Percentiles rank a stretch among this genome's conserved stretches.
Evolutionary conservation across 176 grass and related monocot species (phyloP).

Genomic region (Eleusine coracana): DNA sequence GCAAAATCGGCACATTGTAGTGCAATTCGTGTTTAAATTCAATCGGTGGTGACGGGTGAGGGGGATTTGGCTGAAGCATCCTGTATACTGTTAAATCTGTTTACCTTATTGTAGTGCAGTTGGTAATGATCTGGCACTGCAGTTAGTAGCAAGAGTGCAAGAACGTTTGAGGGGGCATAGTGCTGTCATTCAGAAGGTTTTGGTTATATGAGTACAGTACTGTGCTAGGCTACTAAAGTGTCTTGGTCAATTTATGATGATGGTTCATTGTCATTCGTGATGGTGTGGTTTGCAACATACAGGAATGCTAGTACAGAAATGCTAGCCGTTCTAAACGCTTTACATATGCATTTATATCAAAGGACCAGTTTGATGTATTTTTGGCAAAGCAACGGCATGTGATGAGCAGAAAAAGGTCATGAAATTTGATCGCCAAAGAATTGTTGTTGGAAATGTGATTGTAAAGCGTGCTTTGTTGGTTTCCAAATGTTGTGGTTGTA

Average conservation of each 20-base stretch:
- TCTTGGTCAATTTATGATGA: background rate
- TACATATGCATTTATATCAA: background rate
- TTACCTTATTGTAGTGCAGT: too few relatives aligned
- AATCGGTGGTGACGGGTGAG: background rate
- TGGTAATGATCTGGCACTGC: constrained; percentile 1
- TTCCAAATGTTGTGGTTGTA: background rate
- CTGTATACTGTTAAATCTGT: constrained; percentile 1
- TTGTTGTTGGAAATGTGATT: background rate
- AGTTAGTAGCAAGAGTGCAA: background rate
- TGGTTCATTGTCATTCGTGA: constrained; percentile 1
- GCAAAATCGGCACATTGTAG: background rate
- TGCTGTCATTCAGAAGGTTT: constrained; percentile 28
- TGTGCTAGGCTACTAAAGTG: background rate
- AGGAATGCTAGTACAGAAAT: constrained; percentile 14
- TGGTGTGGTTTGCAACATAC: background rate
- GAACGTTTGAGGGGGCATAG: constrained; percentile 6
- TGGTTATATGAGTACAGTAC: background rate
- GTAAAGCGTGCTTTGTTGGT: background rate
- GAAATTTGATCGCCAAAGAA: background rate
- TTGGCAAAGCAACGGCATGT: background rate
- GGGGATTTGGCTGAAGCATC: constrained; percentile 40
- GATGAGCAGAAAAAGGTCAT: constrained; percentile 20
- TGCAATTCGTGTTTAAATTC: background rate
- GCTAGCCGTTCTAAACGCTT: background rate
- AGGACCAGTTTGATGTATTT: constrained; percentile 7